These are phyloP conservation scores for Colletotrichum sp. DNA, from an alignment of 2,329 filamentous ascomycete genomes.

Conservation along the genomic window DNA sequence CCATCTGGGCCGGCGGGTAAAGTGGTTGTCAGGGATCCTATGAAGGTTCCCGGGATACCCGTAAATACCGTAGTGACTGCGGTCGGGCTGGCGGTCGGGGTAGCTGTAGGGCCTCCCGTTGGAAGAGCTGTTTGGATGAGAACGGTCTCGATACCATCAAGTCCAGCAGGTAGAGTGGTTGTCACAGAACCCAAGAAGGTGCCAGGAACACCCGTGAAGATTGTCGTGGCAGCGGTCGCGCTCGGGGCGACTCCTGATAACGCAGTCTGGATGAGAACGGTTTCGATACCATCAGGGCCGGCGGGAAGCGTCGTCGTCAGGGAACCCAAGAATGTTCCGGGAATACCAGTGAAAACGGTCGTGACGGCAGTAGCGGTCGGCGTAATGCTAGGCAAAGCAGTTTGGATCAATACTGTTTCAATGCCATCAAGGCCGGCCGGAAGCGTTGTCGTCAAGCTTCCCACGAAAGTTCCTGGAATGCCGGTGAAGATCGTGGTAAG, in stretches of 20 bases:
- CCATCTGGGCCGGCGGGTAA: background rate
- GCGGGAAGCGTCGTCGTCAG: background rate
- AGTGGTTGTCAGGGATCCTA: background rate
- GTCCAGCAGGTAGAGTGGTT: background rate
- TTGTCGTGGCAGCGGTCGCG: background rate
- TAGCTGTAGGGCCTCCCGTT: background rate
- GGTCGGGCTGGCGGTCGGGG: background rate
- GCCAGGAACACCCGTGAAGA: background rate
- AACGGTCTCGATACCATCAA: background rate
- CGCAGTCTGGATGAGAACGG: conserved; percentile 1
- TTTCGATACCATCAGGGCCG: background rate
- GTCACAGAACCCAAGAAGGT: background rate
- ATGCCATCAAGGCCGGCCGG: background rate
- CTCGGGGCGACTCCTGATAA: background rate
- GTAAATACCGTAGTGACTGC: background rate
- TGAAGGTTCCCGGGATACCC: background rate
- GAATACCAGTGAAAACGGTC: background rate
- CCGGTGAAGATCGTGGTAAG: background rate
- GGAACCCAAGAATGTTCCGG: background rate
- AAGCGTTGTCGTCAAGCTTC: background rate
- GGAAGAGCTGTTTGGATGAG: background rate
- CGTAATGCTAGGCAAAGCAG: background rate
- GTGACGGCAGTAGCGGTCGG: background rate
- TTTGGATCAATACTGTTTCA: background rate
- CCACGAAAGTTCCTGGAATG: background rate